phyloP scores from a whole-genome alignment of 148 eudicot genomes.

The Silene latifolia region DNA sequence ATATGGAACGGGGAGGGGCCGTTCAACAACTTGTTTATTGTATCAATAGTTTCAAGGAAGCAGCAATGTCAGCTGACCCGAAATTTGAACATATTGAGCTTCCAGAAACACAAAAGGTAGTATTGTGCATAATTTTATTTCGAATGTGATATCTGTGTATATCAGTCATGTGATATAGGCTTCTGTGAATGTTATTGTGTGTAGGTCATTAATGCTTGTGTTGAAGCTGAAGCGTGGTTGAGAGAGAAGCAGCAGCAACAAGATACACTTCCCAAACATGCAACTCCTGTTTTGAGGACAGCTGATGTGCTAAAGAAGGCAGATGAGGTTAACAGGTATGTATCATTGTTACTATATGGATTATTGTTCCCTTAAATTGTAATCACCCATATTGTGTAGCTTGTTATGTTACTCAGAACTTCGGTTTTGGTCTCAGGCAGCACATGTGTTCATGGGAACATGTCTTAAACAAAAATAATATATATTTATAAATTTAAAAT shows the following conservation, averaged over 20 bases:
- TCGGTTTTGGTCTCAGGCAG: too few relatives aligned
- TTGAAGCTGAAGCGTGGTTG: conserved; percentile 77
- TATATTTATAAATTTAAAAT: too few relatives aligned
- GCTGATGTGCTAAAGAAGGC: conserved; percentile 76
- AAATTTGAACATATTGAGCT: conserved; percentile 88
- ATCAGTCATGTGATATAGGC: background rate
- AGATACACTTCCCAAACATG: conserved; percentile 72
- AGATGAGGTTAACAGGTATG: conserved; percentile 80
- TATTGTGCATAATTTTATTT: background rate
- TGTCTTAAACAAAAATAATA: too few relatives aligned
- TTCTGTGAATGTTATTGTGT: background rate
- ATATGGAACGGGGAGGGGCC: conserved; percentile 53
- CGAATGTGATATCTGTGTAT: background rate
- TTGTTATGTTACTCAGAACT: too few relatives aligned
- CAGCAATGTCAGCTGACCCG: conserved; percentile 60
- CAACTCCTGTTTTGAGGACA: conserved; percentile 53
- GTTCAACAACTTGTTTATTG: conserved; percentile 52
- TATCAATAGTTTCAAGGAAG: conserved; percentile 69
- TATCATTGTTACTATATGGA: background rate
- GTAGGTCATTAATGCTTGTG: conserved; percentile 68
- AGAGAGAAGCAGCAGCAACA: conserved; percentile 85
- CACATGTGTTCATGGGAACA: too few relatives aligned
- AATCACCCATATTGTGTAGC: background rate
- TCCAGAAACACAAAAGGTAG: conserved; percentile 79
- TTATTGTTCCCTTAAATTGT: background rate